Conservation (phyloP, 345 rosid genomes). For the Eucalyptus virginea region DNA sequence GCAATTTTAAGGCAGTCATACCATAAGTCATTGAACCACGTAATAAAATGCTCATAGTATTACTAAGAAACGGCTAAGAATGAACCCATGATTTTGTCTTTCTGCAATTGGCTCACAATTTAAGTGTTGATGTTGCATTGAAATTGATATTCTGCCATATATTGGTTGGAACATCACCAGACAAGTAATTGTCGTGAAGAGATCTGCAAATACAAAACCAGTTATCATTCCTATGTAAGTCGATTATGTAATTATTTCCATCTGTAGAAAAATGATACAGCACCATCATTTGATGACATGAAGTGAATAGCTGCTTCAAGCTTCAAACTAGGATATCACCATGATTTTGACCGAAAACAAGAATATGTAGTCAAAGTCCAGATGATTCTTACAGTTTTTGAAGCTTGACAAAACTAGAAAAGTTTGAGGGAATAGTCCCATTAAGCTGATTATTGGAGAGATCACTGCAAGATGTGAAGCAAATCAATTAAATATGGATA, state of each 20-base stretch:
- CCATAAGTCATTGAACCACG: not conserved
- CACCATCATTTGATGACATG: not conserved
- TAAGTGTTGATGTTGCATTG: slow-evolving; percentile 31
- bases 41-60: not conserved
- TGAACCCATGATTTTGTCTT: not conserved
- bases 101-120: slow-evolving; percentile 37
- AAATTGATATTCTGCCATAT: slow-evolving; percentile 61
- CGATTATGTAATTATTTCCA: not conserved
- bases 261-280: not conserved
- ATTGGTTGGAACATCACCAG: slow-evolving; percentile 51
- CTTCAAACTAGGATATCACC: not conserved
- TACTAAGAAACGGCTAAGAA: not conserved
- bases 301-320: not conserved
- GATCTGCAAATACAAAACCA: slow-evolving; percentile 44
- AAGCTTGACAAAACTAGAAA: slow-evolving; percentile 39
- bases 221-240: not conserved
- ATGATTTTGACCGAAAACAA: not conserved
- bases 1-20: not conserved
- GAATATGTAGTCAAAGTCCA: not conserved
- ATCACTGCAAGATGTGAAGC: slow-evolving; percentile 19
- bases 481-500: not conserved
- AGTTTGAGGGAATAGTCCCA: slow-evolving; percentile 41
- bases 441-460: slow-evolving; percentile 36
- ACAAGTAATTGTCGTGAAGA: slow-evolving; percentile 58
- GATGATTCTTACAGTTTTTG: slow-evolving; percentile 37